phyloP scores from a whole-genome alignment of 768 basidiomycete genomes.

The Mycena kentingensis region DNA sequence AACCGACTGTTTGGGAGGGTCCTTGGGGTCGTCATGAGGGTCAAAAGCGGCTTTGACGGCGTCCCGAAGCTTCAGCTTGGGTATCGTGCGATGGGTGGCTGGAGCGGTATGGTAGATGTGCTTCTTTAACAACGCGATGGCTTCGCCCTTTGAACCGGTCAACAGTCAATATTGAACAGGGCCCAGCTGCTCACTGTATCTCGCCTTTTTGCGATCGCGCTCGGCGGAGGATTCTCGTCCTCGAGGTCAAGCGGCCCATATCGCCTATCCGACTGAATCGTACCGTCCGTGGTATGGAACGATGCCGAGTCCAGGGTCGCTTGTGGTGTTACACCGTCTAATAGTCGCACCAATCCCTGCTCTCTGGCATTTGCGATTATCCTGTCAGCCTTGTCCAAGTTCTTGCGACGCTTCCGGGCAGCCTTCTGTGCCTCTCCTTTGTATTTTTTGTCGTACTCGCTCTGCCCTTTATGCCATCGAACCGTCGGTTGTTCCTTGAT shows the following conservation, averaged over 20 bases:
- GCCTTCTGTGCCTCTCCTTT: conserved; percentile 42
- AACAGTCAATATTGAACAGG: neutral
- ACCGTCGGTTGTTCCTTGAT: conserved; percentile 73
- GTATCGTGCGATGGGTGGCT: conserved; percentile 52
- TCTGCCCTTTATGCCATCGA: conserved; percentile 66
- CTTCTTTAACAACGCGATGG: conserved; percentile 57
- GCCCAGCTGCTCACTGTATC: conserved; percentile 55
- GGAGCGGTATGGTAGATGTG: conserved; percentile 58
- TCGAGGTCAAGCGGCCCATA: conserved; percentile 63
- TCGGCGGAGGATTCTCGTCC: conserved; percentile 70
- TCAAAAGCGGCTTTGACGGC: conserved; percentile 51
- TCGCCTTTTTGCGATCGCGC: conserved; percentile 66
- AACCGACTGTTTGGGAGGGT: conserved; percentile 53
- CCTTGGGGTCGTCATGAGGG: conserved; percentile 48
- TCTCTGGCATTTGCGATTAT: conserved; percentile 47
- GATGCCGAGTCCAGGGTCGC: conserved; percentile 10
- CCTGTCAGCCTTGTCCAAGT: conserved; percentile 45
- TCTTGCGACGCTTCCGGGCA: conserved; percentile 44
- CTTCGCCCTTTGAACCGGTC: conserved; percentile 42
- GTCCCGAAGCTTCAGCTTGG: conserved; percentile 47
- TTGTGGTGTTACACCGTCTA: conserved; percentile 8
- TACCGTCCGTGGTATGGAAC: conserved; percentile 25
- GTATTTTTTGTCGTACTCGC: conserved; percentile 62
- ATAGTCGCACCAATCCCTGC: conserved; percentile 44
- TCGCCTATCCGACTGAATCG: conserved; percentile 43